Percentiles rank a stretch among this genome's conserved stretches.
These are phyloP conservation scores for Pseudozyma tsukubaensis DNA, from an alignment of 1,284 basidiomycete genomes.

Conservation along the genomic window DNA sequence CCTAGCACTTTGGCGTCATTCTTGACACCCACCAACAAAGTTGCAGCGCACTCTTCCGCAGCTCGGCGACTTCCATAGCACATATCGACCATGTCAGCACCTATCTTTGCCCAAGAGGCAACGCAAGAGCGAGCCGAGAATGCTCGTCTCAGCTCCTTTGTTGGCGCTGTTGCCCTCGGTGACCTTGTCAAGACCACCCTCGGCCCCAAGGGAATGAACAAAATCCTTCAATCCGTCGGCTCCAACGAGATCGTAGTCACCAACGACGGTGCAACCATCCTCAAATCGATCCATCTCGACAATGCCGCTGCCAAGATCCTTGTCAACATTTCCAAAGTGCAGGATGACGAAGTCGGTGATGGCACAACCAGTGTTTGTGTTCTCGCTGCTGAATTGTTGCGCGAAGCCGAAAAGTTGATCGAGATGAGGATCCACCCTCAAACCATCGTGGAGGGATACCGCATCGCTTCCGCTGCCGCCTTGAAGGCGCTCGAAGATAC, in stretches of 20 bases:
- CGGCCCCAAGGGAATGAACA: slow-evolving; percentile 95
- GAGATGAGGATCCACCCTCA: slow-evolving; percentile 92
- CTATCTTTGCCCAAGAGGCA: slow-evolving; percentile 73
- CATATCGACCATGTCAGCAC: slow-evolving; percentile 58
- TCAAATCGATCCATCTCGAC: slow-evolving; percentile 96
- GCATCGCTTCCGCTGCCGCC: slow-evolving; percentile 89
- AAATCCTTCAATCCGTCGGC: slow-evolving; percentile 90
- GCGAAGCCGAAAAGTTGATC: slow-evolving; percentile 96
- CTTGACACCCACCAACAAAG: background rate
- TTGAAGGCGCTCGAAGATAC: slow-evolving; percentile 83
- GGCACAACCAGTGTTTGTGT: slow-evolving; percentile 96
- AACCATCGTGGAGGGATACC: slow-evolving; percentile 98
- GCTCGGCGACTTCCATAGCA: background rate
- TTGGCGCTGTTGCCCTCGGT: slow-evolving; percentile 94
- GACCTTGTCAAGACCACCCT: slow-evolving; percentile 98
- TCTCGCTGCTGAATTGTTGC: slow-evolving; percentile 86
- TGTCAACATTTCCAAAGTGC: slow-evolving; percentile 99
- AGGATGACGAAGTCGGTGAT: slow-evolving; percentile 99
- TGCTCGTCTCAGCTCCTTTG: slow-evolving; percentile 94
- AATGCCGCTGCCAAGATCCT: slow-evolving; percentile 99
- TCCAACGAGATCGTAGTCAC: slow-evolving; percentile 95
- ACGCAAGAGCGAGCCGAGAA: slow-evolving; percentile 99
- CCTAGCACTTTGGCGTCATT: background rate
- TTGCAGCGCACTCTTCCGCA: background rate
- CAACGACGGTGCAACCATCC: slow-evolving; percentile 98